phyloP scores from a whole-genome alignment of 257 asterid genomes.

The Solanum arcanum region DNA sequence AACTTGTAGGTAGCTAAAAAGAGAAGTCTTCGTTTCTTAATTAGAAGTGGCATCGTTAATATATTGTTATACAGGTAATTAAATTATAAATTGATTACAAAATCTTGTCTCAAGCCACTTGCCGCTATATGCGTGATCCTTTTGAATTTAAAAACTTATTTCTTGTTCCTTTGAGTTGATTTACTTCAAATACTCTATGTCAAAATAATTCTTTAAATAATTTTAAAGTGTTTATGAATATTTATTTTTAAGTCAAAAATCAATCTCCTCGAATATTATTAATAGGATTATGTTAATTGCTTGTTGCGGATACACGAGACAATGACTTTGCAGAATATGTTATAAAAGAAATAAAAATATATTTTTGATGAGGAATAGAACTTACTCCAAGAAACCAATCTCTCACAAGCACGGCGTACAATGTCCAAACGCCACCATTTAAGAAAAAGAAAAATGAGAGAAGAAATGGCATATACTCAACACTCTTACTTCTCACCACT shows the following conservation, averaged over 20 bases:
- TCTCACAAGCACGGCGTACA: constrained; percentile 46
- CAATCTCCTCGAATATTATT: no score
- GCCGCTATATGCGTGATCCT: background rate
- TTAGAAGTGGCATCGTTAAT: background rate
- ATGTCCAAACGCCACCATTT: constrained; percentile 80
- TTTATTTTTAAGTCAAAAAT: no score
- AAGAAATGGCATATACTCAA: constrained; percentile 76
- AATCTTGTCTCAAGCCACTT: background rate
- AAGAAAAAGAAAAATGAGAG: constrained; percentile 61
- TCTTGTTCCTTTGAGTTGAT: background rate
- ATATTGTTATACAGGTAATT: background rate
- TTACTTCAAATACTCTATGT: background rate
- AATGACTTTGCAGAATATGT: background rate
- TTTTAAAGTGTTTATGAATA: no score
- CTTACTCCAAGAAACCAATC: constrained; percentile 86
- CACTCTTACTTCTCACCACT: constrained; percentile 55
- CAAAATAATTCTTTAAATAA: no score
- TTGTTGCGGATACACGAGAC: no score
- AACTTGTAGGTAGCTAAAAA: background rate
- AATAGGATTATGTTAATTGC: no score
- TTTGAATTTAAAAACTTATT: background rate
- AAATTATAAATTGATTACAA: background rate
- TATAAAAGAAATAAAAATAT: no score
- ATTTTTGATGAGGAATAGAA: background rate
- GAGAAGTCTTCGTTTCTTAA: background rate